These are phyloP conservation scores for Wickerhamomyces xylosicus DNA, from an alignment of 805 yeast genomes.

Conservation along the genomic window DNA sequence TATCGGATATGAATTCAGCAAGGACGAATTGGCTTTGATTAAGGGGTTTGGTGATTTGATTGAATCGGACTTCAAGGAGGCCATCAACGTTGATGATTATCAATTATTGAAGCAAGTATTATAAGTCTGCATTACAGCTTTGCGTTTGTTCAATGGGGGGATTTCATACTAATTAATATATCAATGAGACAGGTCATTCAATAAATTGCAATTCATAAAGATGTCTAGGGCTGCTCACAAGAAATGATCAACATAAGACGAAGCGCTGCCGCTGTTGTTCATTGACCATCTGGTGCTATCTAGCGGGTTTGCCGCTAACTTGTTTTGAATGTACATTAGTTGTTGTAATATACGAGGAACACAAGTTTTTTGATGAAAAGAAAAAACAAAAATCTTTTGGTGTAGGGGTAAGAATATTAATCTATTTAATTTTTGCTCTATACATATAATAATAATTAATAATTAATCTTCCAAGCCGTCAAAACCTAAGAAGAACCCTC, in stretches of 20 bases:
- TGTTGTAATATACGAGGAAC: too few species aligned
- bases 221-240: background rate
- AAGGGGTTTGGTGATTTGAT: conserved; percentile 24
- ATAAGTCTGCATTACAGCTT: background rate
- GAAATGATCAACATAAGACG: too few species aligned
- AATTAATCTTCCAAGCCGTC: background rate
- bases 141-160: too few species aligned
- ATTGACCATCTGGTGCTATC: too few species aligned
- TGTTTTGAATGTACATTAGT: too few species aligned
- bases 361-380: too few species aligned
- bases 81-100: conserved; percentile 45
- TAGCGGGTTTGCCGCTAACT: too few species aligned
- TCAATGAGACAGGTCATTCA: background rate
- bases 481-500: conserved; percentile 13
- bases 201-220: background rate
- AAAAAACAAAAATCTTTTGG: too few species aligned
- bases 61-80: conserved; percentile 33
- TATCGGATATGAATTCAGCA: conserved; percentile 34
- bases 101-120: conserved; percentile 35
- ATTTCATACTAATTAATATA: too few species aligned
- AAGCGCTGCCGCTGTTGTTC: too few species aligned
- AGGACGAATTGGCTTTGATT: conserved; percentile 30
- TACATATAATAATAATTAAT: background rate
- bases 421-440: background rate
- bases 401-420: background rate